Evolutionary conservation across 2,329 filamentous ascomycete species (phyloP), one percentile per base, ranked within the genome.

Genomic region (Microdochium nivale): DNA sequence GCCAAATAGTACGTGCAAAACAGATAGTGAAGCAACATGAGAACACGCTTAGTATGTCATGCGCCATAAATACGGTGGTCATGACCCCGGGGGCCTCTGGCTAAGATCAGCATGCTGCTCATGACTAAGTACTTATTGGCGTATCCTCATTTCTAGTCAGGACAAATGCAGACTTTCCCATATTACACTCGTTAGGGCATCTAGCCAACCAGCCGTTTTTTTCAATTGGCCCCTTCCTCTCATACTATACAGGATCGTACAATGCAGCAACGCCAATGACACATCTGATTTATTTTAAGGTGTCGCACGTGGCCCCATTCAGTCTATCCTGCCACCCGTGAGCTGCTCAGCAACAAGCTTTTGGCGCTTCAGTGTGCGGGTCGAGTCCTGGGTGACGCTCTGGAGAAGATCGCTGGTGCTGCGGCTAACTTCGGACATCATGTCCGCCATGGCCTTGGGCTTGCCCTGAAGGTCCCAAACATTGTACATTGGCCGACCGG

Each of bases 271-370:
- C 47, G 51, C 49, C 50, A 53, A 5, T 2, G 27, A 5, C 27
- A 11, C 27, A 30, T 30, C 5, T 11, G 35, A 43, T n/a, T 7
- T 43, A 14, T n/a, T 11, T 30, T 11, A 30, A 30, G n/a, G n/a
- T 30, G 27, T 11, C 11, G 27, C 27, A 46, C 3, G 19, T 3
- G 19, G n/a, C 13, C 14, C 23, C n/a, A 8, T 13, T 30, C 66
- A 69, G 52, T 73, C 71, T 69, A 81, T 74, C 67, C 78, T 80
- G 54, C 79, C 79, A 50, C 80, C 80, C 23, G 79, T 82, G 54
- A 83, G 68, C 65, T 80, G 77, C 64, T 83, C 80, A 2, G 79
- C 73, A 51, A 82, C 74, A 48, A 64, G 68, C 69, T 78, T 80
- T 63, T 81, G 79, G 52, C 78, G 67, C 65, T 70, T 70, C 19